Percentiles rank a stretch among this genome's conserved stretches.
Evolutionary conservation across 1,284 basidiomycete genomes (phyloP).

Genomic region (Pseudozyma pruni): DNA sequence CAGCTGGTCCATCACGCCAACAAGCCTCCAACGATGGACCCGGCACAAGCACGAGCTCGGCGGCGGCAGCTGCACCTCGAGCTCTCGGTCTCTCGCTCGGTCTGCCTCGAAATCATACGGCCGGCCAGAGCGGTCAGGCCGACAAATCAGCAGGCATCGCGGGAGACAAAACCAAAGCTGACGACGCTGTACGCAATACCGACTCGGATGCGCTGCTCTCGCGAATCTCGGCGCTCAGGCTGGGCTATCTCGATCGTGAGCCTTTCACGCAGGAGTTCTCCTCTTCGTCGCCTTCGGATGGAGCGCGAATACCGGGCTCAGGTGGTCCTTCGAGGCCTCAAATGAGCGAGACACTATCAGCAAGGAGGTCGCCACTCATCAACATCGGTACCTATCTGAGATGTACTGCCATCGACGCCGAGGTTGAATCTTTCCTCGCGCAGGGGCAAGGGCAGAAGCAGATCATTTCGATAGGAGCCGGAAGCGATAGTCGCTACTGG

Average conservation of each 20-base stretch:
- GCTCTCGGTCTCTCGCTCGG: slow-evolving; percentile 29
- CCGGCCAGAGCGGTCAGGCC: neutral
- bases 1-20: slow-evolving; percentile 9
- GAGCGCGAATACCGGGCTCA: neutral
- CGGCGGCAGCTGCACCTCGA: slow-evolving; percentile 8
- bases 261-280: slow-evolving; percentile 45
- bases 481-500: slow-evolving; percentile 94
- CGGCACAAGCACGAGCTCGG: neutral
- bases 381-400: slow-evolving; percentile 93
- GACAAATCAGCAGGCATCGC: neutral
- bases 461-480: slow-evolving; percentile 88
- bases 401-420: slow-evolving; percentile 80
- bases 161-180: slow-evolving; percentile 61
- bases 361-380: slow-evolving; percentile 81
- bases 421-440: slow-evolving; percentile 80
- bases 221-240: slow-evolving; percentile 72
- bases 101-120: slow-evolving; percentile 15
- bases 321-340: neutral
- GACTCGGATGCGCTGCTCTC: slow-evolving; percentile 80
- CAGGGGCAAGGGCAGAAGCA: slow-evolving; percentile 72
- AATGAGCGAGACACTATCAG: slow-evolving; percentile 63
- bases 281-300: neutral
- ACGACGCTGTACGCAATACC: slow-evolving; percentile 77
- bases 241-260: slow-evolving; percentile 35
- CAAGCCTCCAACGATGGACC: neutral